These are phyloP conservation scores for Akanthomyces dipterigenus DNA, from an alignment of 2,329 filamentous ascomycete genomes.

Conservation along the genomic window DNA sequence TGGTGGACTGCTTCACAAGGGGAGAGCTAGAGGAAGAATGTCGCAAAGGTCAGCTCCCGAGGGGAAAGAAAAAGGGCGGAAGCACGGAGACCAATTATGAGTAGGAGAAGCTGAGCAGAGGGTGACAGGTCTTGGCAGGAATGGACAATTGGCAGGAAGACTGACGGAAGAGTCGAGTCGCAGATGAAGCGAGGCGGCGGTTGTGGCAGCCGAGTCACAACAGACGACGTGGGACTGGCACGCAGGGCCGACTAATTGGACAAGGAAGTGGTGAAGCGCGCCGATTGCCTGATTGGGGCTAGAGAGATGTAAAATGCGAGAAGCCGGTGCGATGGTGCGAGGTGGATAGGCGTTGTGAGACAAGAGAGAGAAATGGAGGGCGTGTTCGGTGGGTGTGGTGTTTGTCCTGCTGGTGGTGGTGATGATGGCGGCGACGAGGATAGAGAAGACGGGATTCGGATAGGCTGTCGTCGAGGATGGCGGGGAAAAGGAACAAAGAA, in stretches of 20 bases:
- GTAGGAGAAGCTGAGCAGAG: background rate
- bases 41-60: background rate
- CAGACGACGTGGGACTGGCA: slow-evolving; percentile 7
- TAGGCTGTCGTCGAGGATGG: background rate
- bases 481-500: background rate
- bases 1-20: background rate
- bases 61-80: background rate
- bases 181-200: slow-evolving; percentile 6
- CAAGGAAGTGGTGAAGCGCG: background rate
- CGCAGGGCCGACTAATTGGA: background rate
- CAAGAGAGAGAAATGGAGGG: background rate
- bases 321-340: background rate
- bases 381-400: background rate
- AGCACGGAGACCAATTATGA: background rate
- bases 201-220: background rate
- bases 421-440: background rate
- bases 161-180: background rate
- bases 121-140: background rate
- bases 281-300: slow-evolving; percentile 1
- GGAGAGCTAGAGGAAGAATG: background rate
- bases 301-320: slow-evolving; percentile 1
- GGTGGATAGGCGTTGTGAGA: slow-evolving; percentile 3
- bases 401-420: background rate
- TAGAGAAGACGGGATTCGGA: background rate
- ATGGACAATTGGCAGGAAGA: background rate